phyloP scores from a whole-genome alignment of 1,139 yeast genomes.

The Kluyveromyces sp. region DNA sequence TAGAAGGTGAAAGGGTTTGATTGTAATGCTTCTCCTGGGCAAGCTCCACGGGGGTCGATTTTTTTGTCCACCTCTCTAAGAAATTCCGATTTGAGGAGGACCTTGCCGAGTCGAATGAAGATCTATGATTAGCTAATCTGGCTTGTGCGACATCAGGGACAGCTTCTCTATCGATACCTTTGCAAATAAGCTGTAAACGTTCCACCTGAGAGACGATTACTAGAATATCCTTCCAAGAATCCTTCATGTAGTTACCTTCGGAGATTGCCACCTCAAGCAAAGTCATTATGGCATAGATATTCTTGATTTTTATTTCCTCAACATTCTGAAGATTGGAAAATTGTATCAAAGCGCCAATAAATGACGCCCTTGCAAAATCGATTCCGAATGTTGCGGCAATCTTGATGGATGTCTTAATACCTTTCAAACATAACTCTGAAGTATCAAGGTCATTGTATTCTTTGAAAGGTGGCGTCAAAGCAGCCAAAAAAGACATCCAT shows the following conservation, averaged over 20 bases:
- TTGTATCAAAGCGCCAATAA: slow-evolving; percentile 83
- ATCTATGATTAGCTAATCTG: slow-evolving; percentile 41
- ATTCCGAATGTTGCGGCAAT: slow-evolving; percentile 81
- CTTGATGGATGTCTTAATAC: slow-evolving; percentile 72
- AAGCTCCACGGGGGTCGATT: slow-evolving; percentile 41
- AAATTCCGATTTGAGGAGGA: slow-evolving; percentile 34
- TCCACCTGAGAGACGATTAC: slow-evolving; percentile 85
- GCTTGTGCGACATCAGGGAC: slow-evolving; percentile 85
- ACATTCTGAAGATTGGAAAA: slow-evolving; percentile 75
- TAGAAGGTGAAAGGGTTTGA: slow-evolving; percentile 46
- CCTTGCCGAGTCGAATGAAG: slow-evolving; percentile 48
- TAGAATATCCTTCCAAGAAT: slow-evolving; percentile 80
- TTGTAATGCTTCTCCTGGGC: slow-evolving; percentile 46
- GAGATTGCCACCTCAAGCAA: slow-evolving; percentile 70
- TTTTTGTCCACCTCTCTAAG: slow-evolving; percentile 37
- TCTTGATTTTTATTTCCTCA: slow-evolving; percentile 71
- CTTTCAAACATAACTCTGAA: slow-evolving; percentile 70
- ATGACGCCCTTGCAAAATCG: slow-evolving; percentile 80
- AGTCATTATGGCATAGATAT: slow-evolving; percentile 70
- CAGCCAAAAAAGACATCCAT: slow-evolving; percentile 97
- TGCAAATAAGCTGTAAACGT: slow-evolving; percentile 77
- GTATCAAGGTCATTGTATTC: slow-evolving; percentile 78
- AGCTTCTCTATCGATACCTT: slow-evolving; percentile 77
- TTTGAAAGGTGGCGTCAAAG: slow-evolving; percentile 86
- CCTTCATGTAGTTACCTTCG: slow-evolving; percentile 66